Conservation (phyloP, 805 yeast genomes). For the Kuraishia floccosa region DNA sequence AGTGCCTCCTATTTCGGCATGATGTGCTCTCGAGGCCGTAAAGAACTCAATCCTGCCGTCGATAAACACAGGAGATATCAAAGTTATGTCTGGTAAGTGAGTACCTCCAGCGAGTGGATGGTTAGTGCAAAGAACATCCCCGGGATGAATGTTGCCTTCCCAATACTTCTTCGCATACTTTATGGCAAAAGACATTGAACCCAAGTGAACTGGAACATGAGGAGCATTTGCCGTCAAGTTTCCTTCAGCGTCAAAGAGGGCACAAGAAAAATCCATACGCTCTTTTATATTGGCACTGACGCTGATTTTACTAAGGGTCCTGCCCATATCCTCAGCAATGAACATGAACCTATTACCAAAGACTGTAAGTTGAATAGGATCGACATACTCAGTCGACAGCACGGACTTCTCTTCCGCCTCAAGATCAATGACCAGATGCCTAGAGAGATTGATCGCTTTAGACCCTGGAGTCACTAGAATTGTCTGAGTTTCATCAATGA, state of each 20-base stretch:
- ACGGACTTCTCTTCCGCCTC: constrained; percentile 15
- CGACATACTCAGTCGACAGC: constrained; percentile 26
- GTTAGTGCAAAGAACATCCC: constrained; percentile 31
- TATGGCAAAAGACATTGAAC: constrained; percentile 33
- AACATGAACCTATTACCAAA: constrained; percentile 37
- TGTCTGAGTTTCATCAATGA: constrained; percentile 24
- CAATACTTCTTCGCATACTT: constrained; percentile 24
- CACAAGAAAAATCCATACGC: constrained; percentile 36
- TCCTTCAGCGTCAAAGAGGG: constrained; percentile 32
- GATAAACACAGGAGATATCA: constrained; percentile 43
- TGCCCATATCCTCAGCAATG: constrained; percentile 38
- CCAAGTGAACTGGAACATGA: constrained; percentile 34
- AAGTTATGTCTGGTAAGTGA: constrained; percentile 40
- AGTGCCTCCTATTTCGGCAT: constrained; percentile 53
- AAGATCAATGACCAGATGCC: constrained; percentile 19
- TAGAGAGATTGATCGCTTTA: constrained; percentile 19
- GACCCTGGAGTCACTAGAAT: constrained; percentile 21
- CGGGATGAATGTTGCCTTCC: constrained; percentile 24
- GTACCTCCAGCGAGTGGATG: constrained; percentile 34
- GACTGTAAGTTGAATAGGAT: constrained; percentile 30
- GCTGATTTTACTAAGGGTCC: constrained; percentile 30
- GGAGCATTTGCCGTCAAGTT: constrained; percentile 34
- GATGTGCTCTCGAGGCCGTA: constrained; percentile 51
- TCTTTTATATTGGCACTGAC: constrained; percentile 35
- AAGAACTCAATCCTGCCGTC: constrained; percentile 34